These are phyloP conservation scores for Colletotrichum somersetense DNA, from an alignment of 2,329 filamentous ascomycete species.

Conservation along the genomic window DNA sequence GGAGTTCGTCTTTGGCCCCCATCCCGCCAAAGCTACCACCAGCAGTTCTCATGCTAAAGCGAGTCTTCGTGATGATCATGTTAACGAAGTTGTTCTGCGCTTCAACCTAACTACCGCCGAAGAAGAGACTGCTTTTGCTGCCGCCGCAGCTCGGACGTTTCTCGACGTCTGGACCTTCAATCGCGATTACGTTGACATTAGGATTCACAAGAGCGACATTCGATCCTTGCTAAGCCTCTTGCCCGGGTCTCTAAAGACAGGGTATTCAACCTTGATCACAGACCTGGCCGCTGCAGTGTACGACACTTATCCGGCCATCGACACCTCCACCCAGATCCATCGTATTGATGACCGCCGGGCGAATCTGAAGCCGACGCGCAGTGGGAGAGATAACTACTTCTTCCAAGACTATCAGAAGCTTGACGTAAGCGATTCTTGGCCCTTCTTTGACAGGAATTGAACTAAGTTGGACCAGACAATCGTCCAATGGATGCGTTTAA, in stretches of 20 bases:
- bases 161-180: slow-evolving; percentile 93
- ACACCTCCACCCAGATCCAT: slow-evolving; percentile 44
- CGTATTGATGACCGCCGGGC: slow-evolving; percentile 46
- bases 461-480: slow-evolving; percentile 61
- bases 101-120: slow-evolving; percentile 81
- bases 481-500: slow-evolving; percentile 89
- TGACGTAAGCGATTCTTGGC: slow-evolving; percentile 59
- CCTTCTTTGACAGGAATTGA: slow-evolving; percentile 52
- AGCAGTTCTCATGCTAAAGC: slow-evolving; percentile 51
- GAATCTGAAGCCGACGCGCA: slow-evolving; percentile 50
- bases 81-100: slow-evolving; percentile 86
- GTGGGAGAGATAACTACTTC: slow-evolving; percentile 78
- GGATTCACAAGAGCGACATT: slow-evolving; percentile 81
- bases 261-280: slow-evolving; percentile 82
- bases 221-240: slow-evolving; percentile 83
- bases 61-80: slow-evolving; percentile 72
- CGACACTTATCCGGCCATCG: slow-evolving; percentile 75
- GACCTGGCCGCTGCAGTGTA: slow-evolving; percentile 83
- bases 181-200: slow-evolving; percentile 85
- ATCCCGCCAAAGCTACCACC: slow-evolving; percentile 51
- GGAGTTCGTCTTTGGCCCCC: slow-evolving; percentile 63
- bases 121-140: slow-evolving; percentile 78
- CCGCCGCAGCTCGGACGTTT: slow-evolving; percentile 80
- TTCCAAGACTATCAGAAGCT: slow-evolving; percentile 94
- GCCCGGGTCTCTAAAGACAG: slow-evolving; percentile 77